These are phyloP conservation scores for Fusarium praegraminearum DNA, from an alignment of 2,329 filamentous ascomycete genomes.

Conservation along the genomic window DNA sequence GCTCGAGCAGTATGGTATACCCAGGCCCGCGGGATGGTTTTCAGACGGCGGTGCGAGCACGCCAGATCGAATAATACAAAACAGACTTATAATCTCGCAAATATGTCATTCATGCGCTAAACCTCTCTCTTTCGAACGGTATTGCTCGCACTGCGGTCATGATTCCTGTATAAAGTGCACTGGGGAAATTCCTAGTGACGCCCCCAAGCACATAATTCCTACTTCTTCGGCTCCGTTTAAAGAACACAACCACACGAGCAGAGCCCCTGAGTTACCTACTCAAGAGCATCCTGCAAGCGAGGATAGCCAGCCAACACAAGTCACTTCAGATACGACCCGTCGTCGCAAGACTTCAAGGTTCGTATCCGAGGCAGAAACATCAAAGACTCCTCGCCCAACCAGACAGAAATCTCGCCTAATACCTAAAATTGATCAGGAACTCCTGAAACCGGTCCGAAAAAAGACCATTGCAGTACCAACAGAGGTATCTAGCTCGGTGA, in stretches of 20 bases:
- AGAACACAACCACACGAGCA: constrained; percentile 9
- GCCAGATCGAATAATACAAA: constrained; percentile 17
- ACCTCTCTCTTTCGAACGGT: constrained; percentile 53
- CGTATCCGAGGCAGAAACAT: constrained; percentile 25
- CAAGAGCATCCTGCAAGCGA: constrained; percentile 7
- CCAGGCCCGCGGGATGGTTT: constrained; percentile 60
- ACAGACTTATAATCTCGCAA: constrained; percentile 47
- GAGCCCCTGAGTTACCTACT: constrained; percentile 3
- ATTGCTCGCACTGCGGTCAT: constrained; percentile 64
- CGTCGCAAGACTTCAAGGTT: constrained; percentile 21
- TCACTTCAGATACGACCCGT: constrained; percentile 9
- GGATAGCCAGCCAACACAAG: constrained; percentile 5
- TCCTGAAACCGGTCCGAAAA: constrained; percentile 18
- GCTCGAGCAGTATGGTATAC: constrained; percentile 61
- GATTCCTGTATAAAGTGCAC: constrained; percentile 62
- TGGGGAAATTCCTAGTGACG: constrained; percentile 49
- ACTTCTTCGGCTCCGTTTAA: constrained; percentile 7
- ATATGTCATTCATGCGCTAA: constrained; percentile 65
- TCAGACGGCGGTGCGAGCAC: constrained; percentile 53
- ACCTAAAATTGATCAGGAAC: constrained; percentile 3
- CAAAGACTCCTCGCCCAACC: constrained; percentile 13
- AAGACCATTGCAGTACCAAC: constrained; percentile 26
- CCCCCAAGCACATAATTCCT: constrained; percentile 1
- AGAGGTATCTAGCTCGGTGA: constrained; percentile 37
- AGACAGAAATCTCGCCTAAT: constrained; percentile 19